Percentiles rank a stretch among this genome's conserved stretches.
Evolutionary conservation across 352 stramenopile genomes (phyloP).

Genomic region (Pythium angustatum): DNA sequence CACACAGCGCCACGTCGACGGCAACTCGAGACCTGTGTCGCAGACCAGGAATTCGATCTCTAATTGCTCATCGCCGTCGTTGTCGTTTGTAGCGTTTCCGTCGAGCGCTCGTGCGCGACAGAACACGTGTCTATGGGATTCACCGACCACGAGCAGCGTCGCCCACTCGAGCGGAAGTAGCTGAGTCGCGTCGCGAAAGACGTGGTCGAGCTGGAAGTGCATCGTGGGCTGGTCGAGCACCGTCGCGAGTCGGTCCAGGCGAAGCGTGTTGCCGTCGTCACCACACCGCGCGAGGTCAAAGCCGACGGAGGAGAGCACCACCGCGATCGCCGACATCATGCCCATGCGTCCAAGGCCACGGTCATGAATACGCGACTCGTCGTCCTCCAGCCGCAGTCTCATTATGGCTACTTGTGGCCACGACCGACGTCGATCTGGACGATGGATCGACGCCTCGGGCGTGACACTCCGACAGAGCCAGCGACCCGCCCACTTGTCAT

Average conservation of each 20-base stretch:
- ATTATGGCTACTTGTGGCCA: slow-evolving; percentile 8
- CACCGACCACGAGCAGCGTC: not conserved
- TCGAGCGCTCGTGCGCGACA: not conserved
- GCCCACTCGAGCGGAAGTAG: slow-evolving; percentile 15
- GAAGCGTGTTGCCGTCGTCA: not conserved
- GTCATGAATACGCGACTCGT: not conserved
- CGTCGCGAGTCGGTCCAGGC: not conserved
- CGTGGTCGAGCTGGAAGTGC: slow-evolving; percentile 5
- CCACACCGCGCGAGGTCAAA: not conserved
- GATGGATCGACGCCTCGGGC: not conserved
- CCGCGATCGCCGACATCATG: slow-evolving; percentile 5
- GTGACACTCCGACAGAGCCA: slow-evolving; percentile 17
- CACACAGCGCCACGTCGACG: slow-evolving; percentile 4
- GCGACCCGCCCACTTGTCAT: slow-evolving; percentile 8
- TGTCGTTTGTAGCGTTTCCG: not conserved
- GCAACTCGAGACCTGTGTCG: not conserved
- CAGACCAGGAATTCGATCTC: slow-evolving; percentile 8
- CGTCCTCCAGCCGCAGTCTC: not conserved
- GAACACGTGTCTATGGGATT: not conserved
- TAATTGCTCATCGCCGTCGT: not conserved
- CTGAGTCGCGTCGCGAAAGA: not conserved
- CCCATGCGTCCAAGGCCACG: too few species aligned
- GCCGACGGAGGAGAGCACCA: slow-evolving; percentile 3
- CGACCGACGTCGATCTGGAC: slow-evolving; percentile 5
- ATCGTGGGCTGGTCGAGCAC: not conserved